These are phyloP conservation scores for Trichoderma sp. DNA, from an alignment of 2,329 filamentous ascomycete genomes.

Conservation along the genomic window DNA sequence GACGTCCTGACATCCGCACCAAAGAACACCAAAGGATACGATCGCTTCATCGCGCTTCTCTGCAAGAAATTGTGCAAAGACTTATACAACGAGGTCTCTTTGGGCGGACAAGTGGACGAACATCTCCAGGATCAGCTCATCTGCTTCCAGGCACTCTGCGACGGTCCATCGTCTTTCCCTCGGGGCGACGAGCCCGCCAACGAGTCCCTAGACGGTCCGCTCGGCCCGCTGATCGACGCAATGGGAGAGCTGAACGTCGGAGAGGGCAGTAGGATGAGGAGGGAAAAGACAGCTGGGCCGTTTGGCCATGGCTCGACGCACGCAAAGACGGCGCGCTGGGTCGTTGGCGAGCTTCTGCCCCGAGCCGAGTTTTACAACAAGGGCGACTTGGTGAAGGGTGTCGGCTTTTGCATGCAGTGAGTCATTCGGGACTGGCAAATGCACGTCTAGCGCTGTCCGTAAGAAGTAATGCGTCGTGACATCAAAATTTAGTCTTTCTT, in stretches of 20 bases:
- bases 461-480: neutral
- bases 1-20: constrained; percentile 43
- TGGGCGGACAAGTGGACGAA: constrained; percentile 51
- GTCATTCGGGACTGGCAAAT: neutral
- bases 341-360: constrained; percentile 51
- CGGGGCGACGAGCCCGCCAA: constrained; percentile 26
- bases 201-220: neutral
- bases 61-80: constrained; percentile 45
- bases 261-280: constrained; percentile 31
- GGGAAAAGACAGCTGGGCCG: constrained; percentile 46
- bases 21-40: constrained; percentile 37
- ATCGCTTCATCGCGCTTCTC: constrained; percentile 38
- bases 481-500: neutral
- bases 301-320: constrained; percentile 58
- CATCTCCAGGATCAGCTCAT: constrained; percentile 61
- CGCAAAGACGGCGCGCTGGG: constrained; percentile 59
- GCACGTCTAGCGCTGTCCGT: neutral
- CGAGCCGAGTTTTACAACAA: constrained; percentile 48
- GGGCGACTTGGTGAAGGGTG: constrained; percentile 49
- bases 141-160: constrained; percentile 57
- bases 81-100: constrained; percentile 44
- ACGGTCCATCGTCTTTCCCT: constrained; percentile 49
- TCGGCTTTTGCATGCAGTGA: constrained; percentile 31
- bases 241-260: constrained; percentile 31
- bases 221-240: constrained; percentile 27